These are phyloP conservation scores for Hapsidospora chrysogenum DNA, from an alignment of 495 filamentous ascomycete species.

Conservation along the genomic window DNA sequence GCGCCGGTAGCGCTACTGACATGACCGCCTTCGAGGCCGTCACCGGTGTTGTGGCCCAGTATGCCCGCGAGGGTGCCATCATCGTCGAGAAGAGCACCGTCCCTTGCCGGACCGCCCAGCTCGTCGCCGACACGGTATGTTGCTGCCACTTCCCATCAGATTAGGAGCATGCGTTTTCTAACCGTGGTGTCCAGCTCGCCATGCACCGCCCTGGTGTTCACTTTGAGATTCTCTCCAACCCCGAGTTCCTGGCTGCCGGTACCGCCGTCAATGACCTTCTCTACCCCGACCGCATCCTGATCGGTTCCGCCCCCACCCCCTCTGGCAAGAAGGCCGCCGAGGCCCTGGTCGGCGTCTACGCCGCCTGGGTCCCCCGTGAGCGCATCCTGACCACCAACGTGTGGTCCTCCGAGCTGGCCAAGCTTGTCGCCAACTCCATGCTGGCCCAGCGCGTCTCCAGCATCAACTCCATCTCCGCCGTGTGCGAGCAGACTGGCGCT, in stretches of 20 bases:
- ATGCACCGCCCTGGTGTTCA: conserved; percentile 36
- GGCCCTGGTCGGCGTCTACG: conserved; percentile 46
- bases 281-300: conserved; percentile 59
- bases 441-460: conserved; percentile 72
- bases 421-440: conserved; percentile 68
- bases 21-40: conserved; percentile 59
- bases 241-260: conserved; percentile 70
- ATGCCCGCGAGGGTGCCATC: conserved; percentile 50
- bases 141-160: not conserved
- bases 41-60: conserved; percentile 44
- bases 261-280: conserved; percentile 57
- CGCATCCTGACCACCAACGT: conserved; percentile 57
- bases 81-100: conserved; percentile 79
- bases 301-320: conserved; percentile 45
- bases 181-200: conserved; percentile 14
- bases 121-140: conserved; percentile 48
- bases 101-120: conserved; percentile 58
- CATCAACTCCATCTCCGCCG: conserved; percentile 65
- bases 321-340: conserved; percentile 44
- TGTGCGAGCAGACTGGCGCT: conserved; percentile 65
- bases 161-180: not conserved
- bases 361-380: conserved; percentile 48
- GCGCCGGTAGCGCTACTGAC: conserved; percentile 56
- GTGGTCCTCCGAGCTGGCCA: conserved; percentile 68
- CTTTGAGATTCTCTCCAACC: conserved; percentile 72